A percentile compares a stretch with the other conserved stretches of the same genome.
These are phyloP conservation scores for Crepidotus variabilis DNA, from an alignment of 768 basidiomycete genomes.

Conservation along the genomic window DNA sequence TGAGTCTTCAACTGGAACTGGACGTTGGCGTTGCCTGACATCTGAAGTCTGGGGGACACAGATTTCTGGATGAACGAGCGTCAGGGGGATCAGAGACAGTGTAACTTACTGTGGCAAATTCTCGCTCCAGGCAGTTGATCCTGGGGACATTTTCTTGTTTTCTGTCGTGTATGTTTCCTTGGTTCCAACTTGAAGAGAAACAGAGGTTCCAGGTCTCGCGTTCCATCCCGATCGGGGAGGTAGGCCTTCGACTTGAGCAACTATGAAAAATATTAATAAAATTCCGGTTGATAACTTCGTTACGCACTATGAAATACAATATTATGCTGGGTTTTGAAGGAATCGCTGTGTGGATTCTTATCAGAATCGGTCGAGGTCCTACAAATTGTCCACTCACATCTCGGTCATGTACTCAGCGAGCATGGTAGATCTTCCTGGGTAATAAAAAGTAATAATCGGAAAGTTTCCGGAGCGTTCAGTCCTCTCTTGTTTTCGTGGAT, in stretches of 20 bases:
- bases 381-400: not conserved
- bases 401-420: not conserved
- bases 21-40: conserved; percentile 12
- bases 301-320: conserved; percentile 18
- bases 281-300: not conserved
- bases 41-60: conserved; percentile 9
- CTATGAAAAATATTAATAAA: conserved; percentile 2
- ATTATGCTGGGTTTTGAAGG: conserved; percentile 16
- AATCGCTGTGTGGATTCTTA: conserved; percentile 4
- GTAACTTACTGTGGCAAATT: conserved; percentile 15
- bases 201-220: conserved; percentile 11
- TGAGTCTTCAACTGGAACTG: conserved; percentile 17
- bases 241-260: conserved; percentile 14
- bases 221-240: conserved; percentile 15
- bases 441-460: no score
- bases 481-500: no score
- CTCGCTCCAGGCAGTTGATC: conserved; percentile 15
- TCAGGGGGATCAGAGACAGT: not conserved
- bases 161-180: conserved; percentile 13
- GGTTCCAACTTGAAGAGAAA: conserved; percentile 17
- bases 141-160: conserved; percentile 9
- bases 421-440: no score
- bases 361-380: not conserved
- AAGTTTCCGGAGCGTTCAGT: no score
- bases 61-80: not conserved